A percentile compares a stretch with the other conserved stretches of the same genome.
Evolutionary conservation across 2,329 filamentous ascomycete genomes (phyloP).

Genomic region (Aureobasidium mangrovei): DNA sequence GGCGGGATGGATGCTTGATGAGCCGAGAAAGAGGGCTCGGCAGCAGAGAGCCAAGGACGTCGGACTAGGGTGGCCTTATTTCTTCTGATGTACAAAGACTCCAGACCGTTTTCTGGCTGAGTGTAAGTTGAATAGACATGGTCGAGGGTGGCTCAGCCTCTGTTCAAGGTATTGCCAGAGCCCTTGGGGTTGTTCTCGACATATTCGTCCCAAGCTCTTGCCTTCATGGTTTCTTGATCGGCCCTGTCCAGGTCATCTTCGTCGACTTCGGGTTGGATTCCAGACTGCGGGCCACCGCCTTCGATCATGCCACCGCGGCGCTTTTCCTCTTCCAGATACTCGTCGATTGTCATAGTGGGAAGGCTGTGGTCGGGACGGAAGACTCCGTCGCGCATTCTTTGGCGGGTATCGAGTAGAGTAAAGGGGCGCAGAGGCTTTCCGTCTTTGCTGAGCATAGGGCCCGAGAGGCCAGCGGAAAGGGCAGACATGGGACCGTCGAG

Average conservation of each 20-base stretch:
- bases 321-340: constrained; percentile 89
- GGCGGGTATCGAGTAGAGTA: constrained; percentile 68
- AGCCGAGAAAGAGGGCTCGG: too few species aligned
- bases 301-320: constrained; percentile 80
- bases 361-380: constrained; percentile 88
- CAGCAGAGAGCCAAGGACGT: too few species aligned
- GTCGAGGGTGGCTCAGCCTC: constrained; percentile 42
- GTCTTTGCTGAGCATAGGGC: constrained; percentile 65
- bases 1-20: too few species aligned
- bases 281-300: constrained; percentile 72
- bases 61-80: too few species aligned
- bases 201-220: constrained; percentile 90
- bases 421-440: constrained; percentile 89
- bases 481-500: constrained; percentile 51
- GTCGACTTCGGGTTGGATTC: constrained; percentile 61
- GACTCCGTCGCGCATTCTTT: constrained; percentile 68
- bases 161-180: constrained; percentile 73
- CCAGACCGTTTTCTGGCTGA: neutral
- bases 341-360: constrained; percentile 95
- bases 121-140: neutral
- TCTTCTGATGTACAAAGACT: neutral
- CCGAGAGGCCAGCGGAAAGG: constrained; percentile 44
- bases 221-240: constrained; percentile 87
- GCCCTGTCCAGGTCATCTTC: constrained; percentile 86
- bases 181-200: constrained; percentile 81